Base-by-base conservation (phyloP, 345 rosid genomes). In the Pelargonium nanum region DNA sequence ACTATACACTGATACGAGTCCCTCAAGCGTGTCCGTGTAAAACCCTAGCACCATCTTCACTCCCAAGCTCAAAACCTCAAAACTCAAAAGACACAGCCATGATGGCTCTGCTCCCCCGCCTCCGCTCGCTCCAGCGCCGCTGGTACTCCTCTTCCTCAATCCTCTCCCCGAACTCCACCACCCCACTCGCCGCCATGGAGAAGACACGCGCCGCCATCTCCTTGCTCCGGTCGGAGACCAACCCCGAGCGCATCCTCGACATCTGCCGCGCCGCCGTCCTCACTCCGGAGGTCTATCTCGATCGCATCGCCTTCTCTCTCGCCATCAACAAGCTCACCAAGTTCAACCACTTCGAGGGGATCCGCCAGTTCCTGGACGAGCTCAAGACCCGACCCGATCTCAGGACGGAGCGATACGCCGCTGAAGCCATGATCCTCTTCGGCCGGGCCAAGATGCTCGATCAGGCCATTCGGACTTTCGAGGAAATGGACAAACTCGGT, bases 201-300 rank as follows among this genome's bases (percentile, higher is more conserved):
- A 89, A 85, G 71, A 65, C 95, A 55, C 80, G 85, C 58, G 83
- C 87, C 56, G 87, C 91, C 1, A 77, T 93, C 45, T 66, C 90
- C 20, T 85, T 84, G 28, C 83, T 89, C 65, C 87, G 79, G 60
- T 28, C 81, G 63, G 96, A 89, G 77, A 63, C 68, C 56, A 72
- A 88, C 58, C 97, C 97, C 0, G 79, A 80, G 30, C 87, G 89
- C 10, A 83, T 89, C 69, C 56, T 93, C n/a, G 85, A 89, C 45
- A 87, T 87, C 76, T 85, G 97, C 77, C 84, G 85, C 56, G 84
- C 85, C 25, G 97, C 96, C 57, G 69, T 80, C 0, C 82, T 93
- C 6, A 80, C 85, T 0, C 92, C 96, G 4, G 81, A 73, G 4
- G 53, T 44, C 59, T 83, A 72, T 70, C 70, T 84, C 53, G 94